These are phyloP conservation scores for Trifolium subterraneum DNA, from an alignment of 306 rosid species.

Conservation along the genomic window DNA sequence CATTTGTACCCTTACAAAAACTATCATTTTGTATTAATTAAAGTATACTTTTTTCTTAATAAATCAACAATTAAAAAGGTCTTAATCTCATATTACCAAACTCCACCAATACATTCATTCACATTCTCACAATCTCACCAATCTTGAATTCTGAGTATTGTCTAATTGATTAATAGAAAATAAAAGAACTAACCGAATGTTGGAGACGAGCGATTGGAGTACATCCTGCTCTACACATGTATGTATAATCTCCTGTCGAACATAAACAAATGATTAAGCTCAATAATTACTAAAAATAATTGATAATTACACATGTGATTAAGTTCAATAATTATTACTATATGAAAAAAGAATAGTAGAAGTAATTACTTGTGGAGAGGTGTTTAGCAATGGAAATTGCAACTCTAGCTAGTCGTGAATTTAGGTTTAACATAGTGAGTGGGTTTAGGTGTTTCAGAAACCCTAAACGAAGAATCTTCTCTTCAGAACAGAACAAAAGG, in stretches of 20 bases:
- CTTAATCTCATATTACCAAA: too few species aligned
- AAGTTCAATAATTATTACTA: neutral
- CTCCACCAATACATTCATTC: too few species aligned
- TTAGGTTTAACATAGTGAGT: slow-evolving; percentile 39
- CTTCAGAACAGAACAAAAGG: too few species aligned
- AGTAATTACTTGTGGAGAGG: slow-evolving; percentile 15
- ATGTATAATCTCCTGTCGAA: slow-evolving; percentile 43
- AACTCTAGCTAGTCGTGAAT: slow-evolving; percentile 34
- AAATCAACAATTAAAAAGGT: too few species aligned
- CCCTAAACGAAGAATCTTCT: neutral
- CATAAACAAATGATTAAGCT: neutral
- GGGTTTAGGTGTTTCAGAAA: neutral
- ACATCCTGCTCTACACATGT: neutral
- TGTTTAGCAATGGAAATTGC: slow-evolving; percentile 46
- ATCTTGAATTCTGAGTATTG: too few species aligned
- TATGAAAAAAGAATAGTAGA: neutral
- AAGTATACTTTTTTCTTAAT: too few species aligned
- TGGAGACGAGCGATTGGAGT: slow-evolving; percentile 33
- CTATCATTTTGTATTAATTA: too few species aligned
- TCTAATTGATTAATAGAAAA: neutral
- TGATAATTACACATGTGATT: neutral
- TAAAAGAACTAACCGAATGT: slow-evolving; percentile 38
- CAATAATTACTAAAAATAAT: too few species aligned
- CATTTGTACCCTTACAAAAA: too few species aligned
- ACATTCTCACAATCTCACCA: too few species aligned